Evolutionary conservation across 768 basidiomycete species (phyloP).

Genomic region (Fistulinella prunicolor): DNA sequence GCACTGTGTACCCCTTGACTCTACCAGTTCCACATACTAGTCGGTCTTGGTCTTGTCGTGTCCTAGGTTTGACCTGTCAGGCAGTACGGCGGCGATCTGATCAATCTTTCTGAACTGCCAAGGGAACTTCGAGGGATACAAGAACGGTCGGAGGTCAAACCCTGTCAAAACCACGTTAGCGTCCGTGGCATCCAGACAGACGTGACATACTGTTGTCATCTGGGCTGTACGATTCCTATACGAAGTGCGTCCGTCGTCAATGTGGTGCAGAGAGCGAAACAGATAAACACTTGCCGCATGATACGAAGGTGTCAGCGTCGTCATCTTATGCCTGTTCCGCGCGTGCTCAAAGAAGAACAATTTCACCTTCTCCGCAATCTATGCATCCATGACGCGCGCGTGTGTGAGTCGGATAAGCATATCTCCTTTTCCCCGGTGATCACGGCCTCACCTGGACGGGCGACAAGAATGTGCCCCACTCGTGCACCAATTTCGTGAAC

Average conservation of each 20-base stretch:
- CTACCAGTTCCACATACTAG: slow-evolving; percentile 26
- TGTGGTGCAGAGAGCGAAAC: neutral
- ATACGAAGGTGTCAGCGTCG: slow-evolving; percentile 89
- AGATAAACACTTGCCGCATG: slow-evolving; percentile 66
- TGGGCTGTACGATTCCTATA: slow-evolving; percentile 96
- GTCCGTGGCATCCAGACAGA: too few species aligned
- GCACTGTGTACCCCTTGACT: too few species aligned
- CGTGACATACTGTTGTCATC: slow-evolving; percentile 83
- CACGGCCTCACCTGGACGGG: slow-evolving; percentile 63
- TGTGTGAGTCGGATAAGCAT: neutral
- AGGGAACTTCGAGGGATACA: slow-evolving; percentile 92
- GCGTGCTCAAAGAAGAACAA: slow-evolving; percentile 96
- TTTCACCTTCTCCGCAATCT: slow-evolving; percentile 97
- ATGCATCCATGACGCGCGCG: neutral
- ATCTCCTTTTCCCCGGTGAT: neutral
- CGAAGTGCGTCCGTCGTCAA: neutral
- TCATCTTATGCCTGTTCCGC: slow-evolving; percentile 98
- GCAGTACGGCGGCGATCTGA: slow-evolving; percentile 70
- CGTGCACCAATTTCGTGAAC: slow-evolving; percentile 91
- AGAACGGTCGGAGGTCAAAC: slow-evolving; percentile 93
- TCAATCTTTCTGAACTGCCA: slow-evolving; percentile 99
- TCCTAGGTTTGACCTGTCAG: slow-evolving; percentile 56
- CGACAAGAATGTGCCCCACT: slow-evolving; percentile 87
- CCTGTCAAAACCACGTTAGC: slow-evolving; percentile 43
- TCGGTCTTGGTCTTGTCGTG: slow-evolving; percentile 49